Base-by-base conservation (phyloP, 805 yeast genomes). In the Candida coquimbonensis region DNA sequence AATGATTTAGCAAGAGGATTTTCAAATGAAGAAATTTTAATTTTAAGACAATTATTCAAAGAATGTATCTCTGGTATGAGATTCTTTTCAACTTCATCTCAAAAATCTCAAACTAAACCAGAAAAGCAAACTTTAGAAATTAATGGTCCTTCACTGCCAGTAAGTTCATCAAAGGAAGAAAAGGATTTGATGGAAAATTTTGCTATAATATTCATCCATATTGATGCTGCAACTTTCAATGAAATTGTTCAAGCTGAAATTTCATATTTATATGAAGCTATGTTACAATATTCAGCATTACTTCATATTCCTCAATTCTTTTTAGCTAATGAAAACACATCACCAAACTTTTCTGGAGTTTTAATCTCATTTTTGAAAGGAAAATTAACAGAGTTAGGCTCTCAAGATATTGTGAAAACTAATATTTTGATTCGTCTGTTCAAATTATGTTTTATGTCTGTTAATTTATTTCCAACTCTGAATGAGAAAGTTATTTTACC, bases 371-470 rank as follows among this genome's bases (percentile, higher is more conserved):
- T 88, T 61, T 70, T 91, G 52, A 81, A 81, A 55, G 72, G 81
- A 0, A 83, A 86, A 53, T 67, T 95, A 43, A 80, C 77, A 21
- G 87, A 82, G 44, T 69, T 95, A 19, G 99, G 97, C 3, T 81
- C 85, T 48, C 80, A 83, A 36, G 90, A 88, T 58, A 72, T 82
- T 33, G 75, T 83, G 31, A 82, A 81, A 53, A 80, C 96, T 0
- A 87, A 86, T 56, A 83, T 93, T 45, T 66, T 93, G 52, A 85
- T 89, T 21, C 72, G 97, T 47, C 68, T 95, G 37, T 93, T 89
- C 77, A 91, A 90, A 63, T 69, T 93, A 36, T 88, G 96, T 55
- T 91, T 93, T 65, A 88, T 91, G 95, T 89, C 96, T 3, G 97
- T 93, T 4, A 91, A 88, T 55, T 69, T 91, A 42, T 91, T 89